A percentile compares a stretch with the other conserved stretches of the same genome.
Conservation (phyloP, 129 eudicot genomes). For the Pulicaria dysenterica region DNA sequence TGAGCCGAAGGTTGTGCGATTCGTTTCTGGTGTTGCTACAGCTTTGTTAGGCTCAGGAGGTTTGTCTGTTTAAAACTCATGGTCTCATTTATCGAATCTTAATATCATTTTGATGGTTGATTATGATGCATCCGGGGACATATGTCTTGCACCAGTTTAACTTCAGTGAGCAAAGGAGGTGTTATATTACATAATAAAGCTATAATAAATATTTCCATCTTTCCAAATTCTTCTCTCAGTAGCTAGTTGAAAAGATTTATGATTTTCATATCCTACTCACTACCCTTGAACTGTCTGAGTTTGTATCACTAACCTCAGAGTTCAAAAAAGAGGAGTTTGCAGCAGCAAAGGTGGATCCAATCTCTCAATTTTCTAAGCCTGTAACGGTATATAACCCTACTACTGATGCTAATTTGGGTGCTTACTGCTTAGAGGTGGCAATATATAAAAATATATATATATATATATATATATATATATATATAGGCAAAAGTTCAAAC, state of each 20-base stretch:
- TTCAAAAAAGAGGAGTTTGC: slow-evolving; percentile 70
- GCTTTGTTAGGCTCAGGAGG: slow-evolving; percentile 98
- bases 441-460: too few species aligned
- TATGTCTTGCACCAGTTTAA: neutral
- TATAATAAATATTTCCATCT: neutral
- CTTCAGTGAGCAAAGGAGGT: neutral
- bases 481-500: too few species aligned
- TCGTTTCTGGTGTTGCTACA: slow-evolving; percentile 98
- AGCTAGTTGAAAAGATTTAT: neutral
- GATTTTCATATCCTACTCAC: neutral
- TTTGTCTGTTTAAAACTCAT: slow-evolving; percentile 29
- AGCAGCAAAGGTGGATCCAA: slow-evolving; percentile 82
- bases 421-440: neutral
- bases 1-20: slow-evolving; percentile 86
- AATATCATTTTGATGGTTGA: slow-evolving; percentile 9
- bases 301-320: slow-evolving; percentile 47
- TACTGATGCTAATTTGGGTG: slow-evolving; percentile 3
- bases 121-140: slow-evolving; percentile 11
- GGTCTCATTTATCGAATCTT: neutral
- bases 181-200: slow-evolving; percentile 8
- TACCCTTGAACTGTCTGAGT: slow-evolving; percentile 2
- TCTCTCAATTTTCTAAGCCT: slow-evolving; percentile 92
- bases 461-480: too few species aligned
- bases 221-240: neutral
- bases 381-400: slow-evolving; percentile 52